phyloP scores from a whole-genome alignment of 176 grass and related monocot genomes.

The Juncus inflexus region DNA sequence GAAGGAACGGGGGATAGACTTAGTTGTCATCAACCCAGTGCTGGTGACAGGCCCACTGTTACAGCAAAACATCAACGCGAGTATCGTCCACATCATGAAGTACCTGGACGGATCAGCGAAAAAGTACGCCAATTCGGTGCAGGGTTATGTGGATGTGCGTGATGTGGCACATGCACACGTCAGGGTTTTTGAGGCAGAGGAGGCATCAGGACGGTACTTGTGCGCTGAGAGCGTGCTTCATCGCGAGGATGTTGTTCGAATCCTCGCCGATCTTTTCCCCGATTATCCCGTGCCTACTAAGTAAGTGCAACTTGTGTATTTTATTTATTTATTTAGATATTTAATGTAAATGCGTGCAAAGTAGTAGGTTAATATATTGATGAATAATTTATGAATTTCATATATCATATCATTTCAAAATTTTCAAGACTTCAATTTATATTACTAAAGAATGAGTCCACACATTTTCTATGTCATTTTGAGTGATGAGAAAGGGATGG shows the following conservation, averaged over 20 bases:
- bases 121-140: slow-evolving; percentile 81
- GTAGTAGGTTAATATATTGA: too few species aligned
- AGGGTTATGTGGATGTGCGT: slow-evolving; percentile 88
- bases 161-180: slow-evolving; percentile 78
- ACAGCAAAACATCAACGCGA: slow-evolving; percentile 76
- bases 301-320: slow-evolving; percentile 22
- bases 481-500: background rate
- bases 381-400: background rate
- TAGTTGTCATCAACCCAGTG: slow-evolving; percentile 79
- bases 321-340: background rate
- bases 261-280: slow-evolving; percentile 76
- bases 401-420: background rate
- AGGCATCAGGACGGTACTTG: slow-evolving; percentile 58
- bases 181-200: slow-evolving; percentile 51
- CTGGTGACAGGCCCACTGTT: slow-evolving; percentile 77
- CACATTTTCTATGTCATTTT: background rate
- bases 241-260: slow-evolving; percentile 74
- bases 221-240: slow-evolving; percentile 82
- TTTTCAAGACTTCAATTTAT: background rate
- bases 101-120: slow-evolving; percentile 74
- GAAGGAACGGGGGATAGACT: slow-evolving; percentile 41
- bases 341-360: background rate
- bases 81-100: slow-evolving; percentile 68
- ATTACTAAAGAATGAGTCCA: background rate
- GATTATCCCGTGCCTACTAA: slow-evolving; percentile 73